These are phyloP conservation scores for Schwanniomyces pseudopolymorphus DNA, from an alignment of 805 yeast genomes.

Conservation along the genomic window DNA sequence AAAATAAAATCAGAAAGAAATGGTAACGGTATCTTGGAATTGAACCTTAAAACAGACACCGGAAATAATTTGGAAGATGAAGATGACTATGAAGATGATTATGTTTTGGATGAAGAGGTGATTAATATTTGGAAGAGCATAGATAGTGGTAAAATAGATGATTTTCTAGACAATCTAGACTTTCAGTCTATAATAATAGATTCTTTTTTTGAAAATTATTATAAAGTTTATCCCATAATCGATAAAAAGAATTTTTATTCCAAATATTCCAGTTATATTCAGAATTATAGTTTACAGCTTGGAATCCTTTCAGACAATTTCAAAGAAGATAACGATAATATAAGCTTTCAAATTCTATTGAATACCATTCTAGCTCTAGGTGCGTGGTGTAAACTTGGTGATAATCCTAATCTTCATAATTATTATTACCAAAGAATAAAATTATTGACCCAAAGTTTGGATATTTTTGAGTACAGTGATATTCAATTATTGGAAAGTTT, in stretches of 20 bases:
- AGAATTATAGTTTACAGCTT: neutral
- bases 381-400: conserved; percentile 21
- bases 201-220: conserved; percentile 15
- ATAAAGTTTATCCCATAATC: conserved; percentile 18
- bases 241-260: conserved; percentile 16
- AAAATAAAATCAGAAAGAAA: conserved; percentile 30
- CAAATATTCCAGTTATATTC: conserved; percentile 9
- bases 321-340: conserved; percentile 8
- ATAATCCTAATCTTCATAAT: conserved; percentile 15
- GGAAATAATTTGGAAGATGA: conserved; percentile 4
- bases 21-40: conserved; percentile 23
- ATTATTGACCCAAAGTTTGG: conserved; percentile 10
- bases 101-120: conserved; percentile 17
- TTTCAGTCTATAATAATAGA: conserved; percentile 14
- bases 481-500: conserved; percentile 18
- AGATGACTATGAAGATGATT: conserved; percentile 14
- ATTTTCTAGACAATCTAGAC: conserved; percentile 12
- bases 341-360: conserved; percentile 16
- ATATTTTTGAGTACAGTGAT: conserved; percentile 19
- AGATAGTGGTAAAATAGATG: conserved; percentile 16
- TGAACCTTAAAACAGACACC: conserved; percentile 12
- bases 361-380: conserved; percentile 18
- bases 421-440: conserved; percentile 18
- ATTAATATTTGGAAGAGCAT: conserved; percentile 13
- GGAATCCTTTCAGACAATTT: conserved; percentile 2